A percentile compares a stretch with the other conserved stretches of the same genome.
These are phyloP conservation scores for Solanum tarijense DNA, from an alignment of 257 asterid genomes.

Conservation along the genomic window DNA sequence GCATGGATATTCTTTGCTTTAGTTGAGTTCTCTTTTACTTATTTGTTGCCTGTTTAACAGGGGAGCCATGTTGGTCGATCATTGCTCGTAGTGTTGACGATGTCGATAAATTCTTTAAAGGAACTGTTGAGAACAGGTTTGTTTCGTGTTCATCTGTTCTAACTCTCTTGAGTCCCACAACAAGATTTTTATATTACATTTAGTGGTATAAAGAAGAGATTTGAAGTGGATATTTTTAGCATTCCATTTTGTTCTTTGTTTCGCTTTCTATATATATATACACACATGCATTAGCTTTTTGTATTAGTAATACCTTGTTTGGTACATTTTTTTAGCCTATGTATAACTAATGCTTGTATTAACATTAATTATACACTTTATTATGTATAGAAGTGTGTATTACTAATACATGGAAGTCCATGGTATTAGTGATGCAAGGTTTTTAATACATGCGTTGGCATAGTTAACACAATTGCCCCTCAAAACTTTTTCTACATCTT, in stretches of 20 bases:
- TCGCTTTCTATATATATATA: neutral
- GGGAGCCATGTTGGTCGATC: slow-evolving; percentile 79
- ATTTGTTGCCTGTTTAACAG: slow-evolving; percentile 18
- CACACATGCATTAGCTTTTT: neutral
- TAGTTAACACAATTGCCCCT: neutral
- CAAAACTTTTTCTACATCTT: neutral
- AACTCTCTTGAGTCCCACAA: neutral
- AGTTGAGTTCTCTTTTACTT: neutral
- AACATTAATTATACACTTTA: neutral
- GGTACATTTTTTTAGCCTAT: neutral
- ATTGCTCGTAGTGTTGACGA: slow-evolving; percentile 60
- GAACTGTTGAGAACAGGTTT: slow-evolving; percentile 76
- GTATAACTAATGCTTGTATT: neutral
- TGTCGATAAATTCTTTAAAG: slow-evolving; percentile 72
- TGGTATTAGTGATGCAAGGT: neutral
- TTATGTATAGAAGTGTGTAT: neutral
- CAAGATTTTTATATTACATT: neutral
- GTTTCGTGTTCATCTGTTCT: neutral
- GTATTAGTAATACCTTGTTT: neutral
- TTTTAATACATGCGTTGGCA: neutral
- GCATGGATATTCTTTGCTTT: neutral
- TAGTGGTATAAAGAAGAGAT: neutral
- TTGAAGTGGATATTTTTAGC: neutral
- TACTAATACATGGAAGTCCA: neutral
- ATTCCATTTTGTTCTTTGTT: neutral